Evolutionary conservation across 1,284 basidiomycete genomes (phyloP).

Genomic region (Phylloporus sp.): DNA sequence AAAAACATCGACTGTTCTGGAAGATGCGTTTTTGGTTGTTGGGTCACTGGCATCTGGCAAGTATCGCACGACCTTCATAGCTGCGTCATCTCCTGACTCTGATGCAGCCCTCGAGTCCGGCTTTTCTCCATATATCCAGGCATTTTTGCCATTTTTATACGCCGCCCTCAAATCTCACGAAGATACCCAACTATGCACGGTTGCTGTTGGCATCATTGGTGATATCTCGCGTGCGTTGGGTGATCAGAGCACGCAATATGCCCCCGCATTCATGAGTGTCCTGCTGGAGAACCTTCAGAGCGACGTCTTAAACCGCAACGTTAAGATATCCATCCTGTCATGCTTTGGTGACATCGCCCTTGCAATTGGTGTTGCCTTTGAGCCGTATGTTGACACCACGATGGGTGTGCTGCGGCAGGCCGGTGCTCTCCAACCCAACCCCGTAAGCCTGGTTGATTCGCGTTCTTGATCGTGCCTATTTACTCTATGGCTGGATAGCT

Average conservation of each 20-base stretch:
- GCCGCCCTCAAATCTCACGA: constrained; percentile 92
- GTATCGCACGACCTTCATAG: constrained; percentile 16
- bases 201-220: constrained; percentile 94
- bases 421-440: constrained; percentile 83
- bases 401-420: constrained; percentile 94
- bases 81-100: not conserved
- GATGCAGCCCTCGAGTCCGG: constrained; percentile 75
- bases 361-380: constrained; percentile 86
- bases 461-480: not conserved
- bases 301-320: constrained; percentile 89
- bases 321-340: constrained; percentile 95
- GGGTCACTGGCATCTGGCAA: constrained; percentile 83
- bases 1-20: constrained; percentile 94
- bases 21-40: constrained; percentile 95
- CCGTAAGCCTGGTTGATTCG: constrained; percentile 53
- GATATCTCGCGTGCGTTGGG: constrained; percentile 94
- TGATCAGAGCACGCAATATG: constrained; percentile 82
- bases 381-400: constrained; percentile 88
- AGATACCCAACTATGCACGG: constrained; percentile 94
- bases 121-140: constrained; percentile 89
- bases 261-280: constrained; percentile 88
- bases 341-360: constrained; percentile 98
- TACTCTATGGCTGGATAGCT: constrained; percentile 49
- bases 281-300: constrained; percentile 93
- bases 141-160: constrained; percentile 91